A percentile compares a stretch with the other conserved stretches of the same genome.
These are phyloP conservation scores for Trichoderma polysporum DNA, from an alignment of 2,329 filamentous ascomycete species.

Conservation along the genomic window DNA sequence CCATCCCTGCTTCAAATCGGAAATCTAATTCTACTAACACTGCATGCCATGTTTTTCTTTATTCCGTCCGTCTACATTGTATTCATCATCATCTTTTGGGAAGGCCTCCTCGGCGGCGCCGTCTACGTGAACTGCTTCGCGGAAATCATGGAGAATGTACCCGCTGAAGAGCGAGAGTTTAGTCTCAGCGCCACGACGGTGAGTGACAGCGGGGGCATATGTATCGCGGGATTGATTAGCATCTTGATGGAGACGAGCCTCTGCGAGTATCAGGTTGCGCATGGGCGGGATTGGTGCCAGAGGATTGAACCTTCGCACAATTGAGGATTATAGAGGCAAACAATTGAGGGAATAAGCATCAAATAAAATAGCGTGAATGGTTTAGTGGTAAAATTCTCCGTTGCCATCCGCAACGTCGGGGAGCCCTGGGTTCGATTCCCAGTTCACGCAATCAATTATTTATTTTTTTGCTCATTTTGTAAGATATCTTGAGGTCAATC, in stretches of 20 bases:
- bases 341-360: background rate
- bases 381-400: constrained; percentile 39
- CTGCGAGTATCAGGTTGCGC: constrained; percentile 80
- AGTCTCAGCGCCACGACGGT: constrained; percentile 87
- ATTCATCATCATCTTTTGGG: constrained; percentile 87
- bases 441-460: constrained; percentile 30
- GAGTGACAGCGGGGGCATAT: constrained; percentile 88
- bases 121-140: constrained; percentile 98
- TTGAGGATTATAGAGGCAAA: constrained; percentile 7
- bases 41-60: constrained; percentile 77
- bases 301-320: constrained; percentile 45
- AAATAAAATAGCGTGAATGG: constrained; percentile 23
- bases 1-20: constrained; percentile 78
- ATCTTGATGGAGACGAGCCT: constrained; percentile 79
- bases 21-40: constrained; percentile 71
- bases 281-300: constrained; percentile 73
- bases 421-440: constrained; percentile 38
- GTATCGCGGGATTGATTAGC: constrained; percentile 78
- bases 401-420: constrained; percentile 35
- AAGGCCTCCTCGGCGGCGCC: constrained; percentile 82
- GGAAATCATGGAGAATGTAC: constrained; percentile 83
- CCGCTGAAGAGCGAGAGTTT: constrained; percentile 79
- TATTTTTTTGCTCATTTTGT: constrained; percentile 13
- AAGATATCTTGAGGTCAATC: background rate
- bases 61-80: constrained; percentile 85